Evolutionary conservation across 305 asterid genomes (phyloP), one percentile per base, ranked within the genome.

Genomic region (Fraxinus dipetala): DNA sequence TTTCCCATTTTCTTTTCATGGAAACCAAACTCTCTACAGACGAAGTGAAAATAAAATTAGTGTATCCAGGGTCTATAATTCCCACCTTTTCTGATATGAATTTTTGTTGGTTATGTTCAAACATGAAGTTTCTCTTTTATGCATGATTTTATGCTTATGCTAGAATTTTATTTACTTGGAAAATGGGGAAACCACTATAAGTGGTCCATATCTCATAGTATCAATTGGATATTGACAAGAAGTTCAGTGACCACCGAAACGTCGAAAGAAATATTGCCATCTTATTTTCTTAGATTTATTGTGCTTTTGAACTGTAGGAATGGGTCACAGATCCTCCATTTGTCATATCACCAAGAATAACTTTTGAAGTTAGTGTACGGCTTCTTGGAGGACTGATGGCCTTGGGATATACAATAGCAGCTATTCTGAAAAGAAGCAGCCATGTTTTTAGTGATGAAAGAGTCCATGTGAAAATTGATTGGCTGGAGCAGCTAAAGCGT

Each of bases 311-410:
- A 84, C 84, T 86, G 54, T 82, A 96, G 98, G 99, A 96, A 88
- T 96, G 99, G 98, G 98, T 96, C 80, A 91, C 95, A 0, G 99
- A 95, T 84, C 82, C 92, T 86, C 99, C 99, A 56, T 95, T 96
- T 84, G 97, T 96, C 78, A 96, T 96, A 91, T 95, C 99, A 63
- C 99, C 99, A 80, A 96, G 99, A 90, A 96, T 96, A 85, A 95
- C 97, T 31, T 96, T 96, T 88, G 99, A 96, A 92, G 99, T 96
- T 76, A 91, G 98, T 79, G 99, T 96, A 65, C 91, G 98, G 79
- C 99, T 96, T 86, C 98, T 96, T 81, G 98, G 99, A 81, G 99
- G 99, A 48, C 84, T 96, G 84, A 96, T 96, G 99, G 98, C 99
- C 75, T 84, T 96, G 92, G 99, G 99, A 80, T 96, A 96, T 88